phyloP scores from a whole-genome alignment of 805 yeast species.

The Priceomyces medius region DNA sequence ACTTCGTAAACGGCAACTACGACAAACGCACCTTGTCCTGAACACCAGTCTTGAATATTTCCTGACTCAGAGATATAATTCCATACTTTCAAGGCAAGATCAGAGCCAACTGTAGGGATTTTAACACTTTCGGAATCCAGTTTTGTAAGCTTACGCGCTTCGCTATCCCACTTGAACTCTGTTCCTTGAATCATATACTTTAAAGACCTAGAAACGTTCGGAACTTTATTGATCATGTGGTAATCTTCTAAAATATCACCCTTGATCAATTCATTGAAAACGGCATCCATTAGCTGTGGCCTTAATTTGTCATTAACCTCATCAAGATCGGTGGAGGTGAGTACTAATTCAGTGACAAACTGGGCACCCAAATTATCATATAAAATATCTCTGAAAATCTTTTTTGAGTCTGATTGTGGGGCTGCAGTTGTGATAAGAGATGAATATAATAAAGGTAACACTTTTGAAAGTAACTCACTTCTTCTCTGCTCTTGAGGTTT shows the following conservation, averaged over 20 bases:
- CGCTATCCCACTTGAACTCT: constrained; percentile 65
- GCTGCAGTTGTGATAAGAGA: constrained; percentile 38
- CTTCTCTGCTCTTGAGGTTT: constrained; percentile 80
- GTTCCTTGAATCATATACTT: constrained; percentile 82
- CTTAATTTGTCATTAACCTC: constrained; percentile 40
- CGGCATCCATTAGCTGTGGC: constrained; percentile 51
- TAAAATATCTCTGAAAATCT: constrained; percentile 50
- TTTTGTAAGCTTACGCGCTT: constrained; percentile 46
- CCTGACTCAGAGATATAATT: constrained; percentile 52
- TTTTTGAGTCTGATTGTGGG: constrained; percentile 28
- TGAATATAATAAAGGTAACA: constrained; percentile 64
- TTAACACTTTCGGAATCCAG: constrained; percentile 28
- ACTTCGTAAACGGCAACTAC: constrained; percentile 77
- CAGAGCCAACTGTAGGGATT: constrained; percentile 52
- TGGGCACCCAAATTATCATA: constrained; percentile 81
- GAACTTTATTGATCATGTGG: constrained; percentile 64
- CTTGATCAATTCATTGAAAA: constrained; percentile 54
- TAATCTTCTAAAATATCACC: constrained; percentile 67
- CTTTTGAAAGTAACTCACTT: constrained; percentile 60
- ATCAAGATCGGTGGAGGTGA: constrained; percentile 37
- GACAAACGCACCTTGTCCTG: constrained; percentile 70
- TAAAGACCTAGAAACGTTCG: constrained; percentile 71
- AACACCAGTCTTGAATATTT: constrained; percentile 61
- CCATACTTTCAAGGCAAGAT: constrained; percentile 55
- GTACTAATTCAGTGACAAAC: constrained; percentile 70